Base-by-base conservation (phyloP, 73 alveolate genomes). In the Paramecium sonneborni region DNA sequence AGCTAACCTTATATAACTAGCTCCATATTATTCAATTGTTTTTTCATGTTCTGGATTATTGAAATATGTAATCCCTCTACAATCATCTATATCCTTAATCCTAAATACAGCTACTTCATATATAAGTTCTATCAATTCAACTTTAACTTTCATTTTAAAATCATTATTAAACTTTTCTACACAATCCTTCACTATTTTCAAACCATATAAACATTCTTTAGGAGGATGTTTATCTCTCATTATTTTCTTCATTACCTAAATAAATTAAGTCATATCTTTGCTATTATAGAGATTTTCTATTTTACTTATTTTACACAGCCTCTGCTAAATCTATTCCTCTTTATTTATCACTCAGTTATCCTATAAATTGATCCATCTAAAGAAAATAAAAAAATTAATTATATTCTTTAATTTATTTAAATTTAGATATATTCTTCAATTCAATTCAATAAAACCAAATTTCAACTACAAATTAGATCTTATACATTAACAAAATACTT, bases 201-300 rank as follows among this genome's bases (percentile, higher is more conserved):
- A 62, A 11, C 84, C 84, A 32, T 30, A 62, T 26, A 62, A 2
- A 12, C 84, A 62, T 30, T 62, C 84, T 32, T 62, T 62, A 0
- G 84, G 84, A 12, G 84, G 84, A 62, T 62, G 84, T 28, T 62
- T 62, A 5, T 62, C 84, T 8, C 24, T 62, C 84, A 62, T 62
- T 5, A 62, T 62, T 62, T 62, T 62, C 39, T 15, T 62, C 48
- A 62, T 32, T 1, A 21, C 84, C 12, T 26, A 20, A 11, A 62
- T 26, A 30, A 62, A 62, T 7, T 62, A n/a, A 62, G 39, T 26
- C 48, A 62, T 28, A 8, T 26, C 44, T 62, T 26, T 1, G 15
- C 84, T 62, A 52, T 18, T 3, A 52, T 62, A 62, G 26, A 62
- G 26, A 62, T 30, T 0, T 1, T 12, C n/a, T 18, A 0, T 4